phyloP scores from a whole-genome alignment of 768 basidiomycete genomes.

The Phlebiopsis flavidoalba region DNA sequence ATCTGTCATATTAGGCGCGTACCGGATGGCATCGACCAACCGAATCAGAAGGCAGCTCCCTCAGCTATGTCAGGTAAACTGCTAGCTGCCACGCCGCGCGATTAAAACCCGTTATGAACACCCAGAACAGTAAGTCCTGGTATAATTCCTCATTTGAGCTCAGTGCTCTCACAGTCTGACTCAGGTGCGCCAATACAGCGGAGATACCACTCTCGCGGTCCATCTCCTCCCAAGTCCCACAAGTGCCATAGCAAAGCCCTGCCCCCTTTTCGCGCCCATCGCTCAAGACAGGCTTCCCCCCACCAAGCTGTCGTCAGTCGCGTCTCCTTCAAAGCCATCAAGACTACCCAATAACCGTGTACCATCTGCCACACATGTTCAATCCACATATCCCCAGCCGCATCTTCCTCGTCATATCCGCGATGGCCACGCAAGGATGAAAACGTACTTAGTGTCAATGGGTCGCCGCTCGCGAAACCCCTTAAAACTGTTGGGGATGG shows the following conservation, averaged over 20 bases:
- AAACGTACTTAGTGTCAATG: constrained; percentile 75
- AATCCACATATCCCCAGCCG: constrained; percentile 57
- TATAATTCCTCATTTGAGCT: neutral
- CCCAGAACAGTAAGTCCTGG: constrained; percentile 24
- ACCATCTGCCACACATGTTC: constrained; percentile 66
- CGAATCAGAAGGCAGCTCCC: constrained; percentile 45
- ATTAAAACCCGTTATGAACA: constrained; percentile 22
- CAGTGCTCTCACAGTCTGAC: neutral
- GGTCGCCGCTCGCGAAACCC: constrained; percentile 78
- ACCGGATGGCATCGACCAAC: constrained; percentile 42
- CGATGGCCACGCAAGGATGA: constrained; percentile 73
- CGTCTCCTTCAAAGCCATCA: constrained; percentile 16
- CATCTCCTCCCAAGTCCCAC: constrained; percentile 34
- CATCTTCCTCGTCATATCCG: constrained; percentile 27
- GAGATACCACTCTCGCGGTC: constrained; percentile 18
- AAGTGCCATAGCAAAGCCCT: constrained; percentile 21
- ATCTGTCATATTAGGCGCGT: constrained; percentile 34
- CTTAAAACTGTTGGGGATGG: constrained; percentile 54
- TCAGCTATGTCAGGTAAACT: constrained; percentile 50
- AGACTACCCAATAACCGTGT: constrained; percentile 17
- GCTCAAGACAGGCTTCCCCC: constrained; percentile 48
- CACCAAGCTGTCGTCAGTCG: constrained; percentile 30
- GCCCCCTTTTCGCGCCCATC: constrained; percentile 23
- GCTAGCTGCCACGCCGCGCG: constrained; percentile 39
- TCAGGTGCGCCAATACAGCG: constrained; percentile 25